Percentiles rank a stretch among this genome's conserved stretches.
Evolutionary conservation across 495 filamentous ascomycete genomes (phyloP).

Genomic region (Aspergillus asperescens): DNA sequence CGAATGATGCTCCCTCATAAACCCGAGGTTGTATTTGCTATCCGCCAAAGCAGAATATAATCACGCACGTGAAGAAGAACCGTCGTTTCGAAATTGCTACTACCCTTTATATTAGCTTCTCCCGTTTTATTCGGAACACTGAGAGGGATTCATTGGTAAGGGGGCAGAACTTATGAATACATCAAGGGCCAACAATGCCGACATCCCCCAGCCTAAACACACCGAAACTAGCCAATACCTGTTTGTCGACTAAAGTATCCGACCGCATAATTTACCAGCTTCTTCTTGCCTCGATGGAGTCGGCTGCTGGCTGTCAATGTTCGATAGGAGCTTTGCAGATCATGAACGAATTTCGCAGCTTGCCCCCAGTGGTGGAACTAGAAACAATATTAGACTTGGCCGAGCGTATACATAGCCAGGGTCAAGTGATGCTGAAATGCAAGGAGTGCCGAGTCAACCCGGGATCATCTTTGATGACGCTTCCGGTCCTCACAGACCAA

Average conservation of each 20-base stretch:
- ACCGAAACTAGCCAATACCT: background rate
- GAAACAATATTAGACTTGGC: conserved; percentile 26
- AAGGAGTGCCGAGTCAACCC: conserved; percentile 20
- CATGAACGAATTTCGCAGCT: conserved; percentile 24
- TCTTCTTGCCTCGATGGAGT: conserved; percentile 9
- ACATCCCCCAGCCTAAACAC: background rate
- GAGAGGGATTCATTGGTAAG: background rate
- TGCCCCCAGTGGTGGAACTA: conserved; percentile 27
- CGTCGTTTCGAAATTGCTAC: conserved; percentile 1
- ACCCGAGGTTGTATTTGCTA: conserved; percentile 5
- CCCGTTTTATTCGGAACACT: background rate
- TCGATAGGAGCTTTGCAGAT: conserved; percentile 23
- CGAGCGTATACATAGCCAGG: conserved; percentile 26
- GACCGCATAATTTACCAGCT: background rate
- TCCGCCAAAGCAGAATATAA: conserved; percentile 3
- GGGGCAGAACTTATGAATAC: conserved; percentile 1
- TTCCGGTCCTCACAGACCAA: conserved; percentile 25
- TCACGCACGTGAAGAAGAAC: conserved; percentile 11
- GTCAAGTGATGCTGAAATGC: conserved; percentile 24
- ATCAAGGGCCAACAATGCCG: conserved; percentile 4
- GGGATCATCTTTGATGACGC: conserved; percentile 20
- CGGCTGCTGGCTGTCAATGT: conserved; percentile 22
- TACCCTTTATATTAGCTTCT: conserved; percentile 5
- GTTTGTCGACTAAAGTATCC: background rate
- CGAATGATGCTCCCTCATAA: conserved; percentile 5